Base-by-base conservation (phyloP, 164 flowering plant species). In the Protea cynaroides region DNA sequence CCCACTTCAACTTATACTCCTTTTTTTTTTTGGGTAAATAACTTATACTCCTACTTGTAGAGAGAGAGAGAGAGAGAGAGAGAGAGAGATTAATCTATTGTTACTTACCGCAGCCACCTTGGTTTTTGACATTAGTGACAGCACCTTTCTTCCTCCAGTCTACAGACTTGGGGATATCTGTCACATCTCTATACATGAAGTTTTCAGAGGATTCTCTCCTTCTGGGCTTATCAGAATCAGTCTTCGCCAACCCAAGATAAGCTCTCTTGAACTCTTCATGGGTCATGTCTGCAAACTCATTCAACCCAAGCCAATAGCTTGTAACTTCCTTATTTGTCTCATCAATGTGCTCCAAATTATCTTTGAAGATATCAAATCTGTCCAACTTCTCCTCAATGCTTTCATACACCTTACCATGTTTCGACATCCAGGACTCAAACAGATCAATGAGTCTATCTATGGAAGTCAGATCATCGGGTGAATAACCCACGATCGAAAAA, bases 71-170 rank as follows among this genome's bases (percentile, higher is more conserved):
- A 29, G 34, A 29, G 5, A 29, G 14, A 22, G 54, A 25, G 19
- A 46, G 37, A 43, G 50, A 59, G 52, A 12, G n/a, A 14, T 25
- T 0, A 8, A 40, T 9, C 3, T 1, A 18, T 25, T 37, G 4
- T 2, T 17, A 62, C 83, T 69, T 68, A 89, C 97, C 97, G 64
- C 97, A 91, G 49, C 68, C 62, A 4, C 96, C 97, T 75, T 91
- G 97, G 74, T 89, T 81, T 80, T 91, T 91, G 71, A 89, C 81
- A 10, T 51, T 55, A 57, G 88, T 80, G 10, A 90, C 97, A 51
- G 95, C 95, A 36, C 92, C 95, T 66, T 86, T 88, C 84, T 83
- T 83, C 61, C 90, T 88, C 97, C 97, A 90, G 50, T 91, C 97
- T 9, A 89, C 87, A 13, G 90, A 82, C 62, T 83, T 80, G 5